These are phyloP conservation scores for Aleurites moluccanus DNA, from an alignment of 441 rosid species.

Conservation along the genomic window DNA sequence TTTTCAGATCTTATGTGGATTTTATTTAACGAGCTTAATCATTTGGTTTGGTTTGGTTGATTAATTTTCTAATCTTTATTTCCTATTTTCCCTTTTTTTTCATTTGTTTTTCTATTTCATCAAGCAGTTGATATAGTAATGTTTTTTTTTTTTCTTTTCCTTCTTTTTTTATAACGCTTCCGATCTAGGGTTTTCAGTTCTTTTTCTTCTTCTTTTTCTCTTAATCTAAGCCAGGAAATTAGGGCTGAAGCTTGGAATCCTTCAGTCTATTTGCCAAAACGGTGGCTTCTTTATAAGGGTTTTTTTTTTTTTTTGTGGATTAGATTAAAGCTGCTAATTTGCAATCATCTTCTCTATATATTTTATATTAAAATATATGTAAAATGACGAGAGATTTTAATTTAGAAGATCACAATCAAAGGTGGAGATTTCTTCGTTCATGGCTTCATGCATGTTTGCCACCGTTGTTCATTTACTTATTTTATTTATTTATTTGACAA, in stretches of 20 bases:
- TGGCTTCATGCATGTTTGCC: slow-evolving; percentile 36
- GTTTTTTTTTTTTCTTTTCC: not conserved
- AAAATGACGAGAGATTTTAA: too few relatives aligned
- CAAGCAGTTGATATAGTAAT: too few relatives aligned
- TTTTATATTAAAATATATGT: not conserved
- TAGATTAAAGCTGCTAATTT: not conserved
- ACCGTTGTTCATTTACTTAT: not conserved
- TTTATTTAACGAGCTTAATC: not conserved
- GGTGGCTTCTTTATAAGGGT: not conserved
- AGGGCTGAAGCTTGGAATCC: not conserved
- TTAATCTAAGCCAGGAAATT: not conserved
- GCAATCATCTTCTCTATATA: not conserved
- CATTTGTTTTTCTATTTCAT: not conserved
- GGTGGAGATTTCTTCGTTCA: slow-evolving; percentile 20
- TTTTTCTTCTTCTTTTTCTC: not conserved
- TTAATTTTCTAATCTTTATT: not conserved
- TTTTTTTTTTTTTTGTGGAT: too few relatives aligned
- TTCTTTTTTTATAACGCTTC: not conserved
- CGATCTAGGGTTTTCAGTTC: slow-evolving; percentile 29
- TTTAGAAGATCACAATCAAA: slow-evolving; percentile 8
- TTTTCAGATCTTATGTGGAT: not conserved
- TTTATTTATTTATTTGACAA: not conserved
- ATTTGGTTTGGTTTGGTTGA: too few relatives aligned
- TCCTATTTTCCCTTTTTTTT: not conserved
- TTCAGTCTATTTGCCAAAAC: not conserved